Evolutionary conservation across 345 rosid species (phyloP), one percentile per base, ranked within the genome.

Genomic region (Acer saccharum): DNA sequence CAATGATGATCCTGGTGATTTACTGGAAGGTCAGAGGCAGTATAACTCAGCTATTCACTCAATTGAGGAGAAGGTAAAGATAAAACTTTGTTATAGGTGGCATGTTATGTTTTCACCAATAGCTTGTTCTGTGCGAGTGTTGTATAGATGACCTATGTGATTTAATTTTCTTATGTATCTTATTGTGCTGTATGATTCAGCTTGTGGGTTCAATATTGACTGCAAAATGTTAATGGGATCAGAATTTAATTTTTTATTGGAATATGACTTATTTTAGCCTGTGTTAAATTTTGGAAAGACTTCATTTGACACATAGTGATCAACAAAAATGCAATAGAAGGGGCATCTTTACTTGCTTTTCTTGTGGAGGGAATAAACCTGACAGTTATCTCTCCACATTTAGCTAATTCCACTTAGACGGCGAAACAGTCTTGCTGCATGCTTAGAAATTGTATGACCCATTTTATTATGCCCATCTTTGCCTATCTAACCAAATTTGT

Each of bases 1-100:
- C 61, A 88, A 90, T 76, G 99, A 92, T 81, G 97, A 97, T 63
- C 54, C 93, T 60, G 84, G 82, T 72, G 99, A 94, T 82, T 86
- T 94, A 78, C 97, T 97, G 58, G 91, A 97, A 88, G 99, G 99
- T 66, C 99, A 97, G 86, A 86, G 98, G 81, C 98, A 94, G 81
- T 97, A 97, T 80, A 89, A 97, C 89, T 92, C 93, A 0, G 98
- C 98, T 77, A 97, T 97, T 74, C 99, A 97, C 82, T 80, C 98
- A 54, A 94, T 94, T 78, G 93, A 97, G 85, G 99, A 97, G 87
- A 85, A 85, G 94, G 99, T 94, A 90, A 80, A 72, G 64, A 64
- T 4, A 44, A 67, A 82, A 71, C 50, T 77, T 79, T 65, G 18
- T 18, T 73, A 27, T 76, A 21, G 71, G 43, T 46, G 5, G 46